phyloP scores from a whole-genome alignment of 2,329 filamentous ascomycete species.

The Fusarium beomiforme region DNA sequence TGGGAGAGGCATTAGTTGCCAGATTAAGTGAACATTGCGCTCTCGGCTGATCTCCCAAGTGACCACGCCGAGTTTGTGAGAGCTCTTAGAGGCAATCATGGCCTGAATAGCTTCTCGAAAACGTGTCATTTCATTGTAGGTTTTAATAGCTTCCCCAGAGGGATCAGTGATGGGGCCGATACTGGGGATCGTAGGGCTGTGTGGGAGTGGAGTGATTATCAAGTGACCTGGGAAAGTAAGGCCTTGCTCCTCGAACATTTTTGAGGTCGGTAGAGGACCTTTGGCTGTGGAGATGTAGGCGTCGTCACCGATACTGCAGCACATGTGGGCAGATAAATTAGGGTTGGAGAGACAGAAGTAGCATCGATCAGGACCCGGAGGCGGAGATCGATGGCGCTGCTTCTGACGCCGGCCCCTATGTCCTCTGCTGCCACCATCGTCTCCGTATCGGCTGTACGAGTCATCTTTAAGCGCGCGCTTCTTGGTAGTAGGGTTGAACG shows the following conservation, averaged over 20 bases:
- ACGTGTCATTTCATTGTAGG: constrained; percentile 82
- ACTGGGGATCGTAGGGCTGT: constrained; percentile 77
- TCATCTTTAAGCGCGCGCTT: constrained; percentile 66
- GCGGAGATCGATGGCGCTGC: constrained; percentile 61
- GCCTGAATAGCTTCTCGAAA: constrained; percentile 81
- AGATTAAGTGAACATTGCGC: constrained; percentile 87
- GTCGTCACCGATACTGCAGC: constrained; percentile 88
- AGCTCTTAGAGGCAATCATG: constrained; percentile 72
- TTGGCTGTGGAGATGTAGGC: constrained; percentile 92
- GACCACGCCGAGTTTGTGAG: constrained; percentile 77
- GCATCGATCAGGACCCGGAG: constrained; percentile 79
- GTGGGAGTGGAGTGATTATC: constrained; percentile 88
- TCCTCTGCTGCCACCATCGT: constrained; percentile 55
- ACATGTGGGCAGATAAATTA: constrained; percentile 84
- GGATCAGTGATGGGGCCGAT: constrained; percentile 67
- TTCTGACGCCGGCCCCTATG: constrained; percentile 57
- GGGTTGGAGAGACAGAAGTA: constrained; percentile 96
- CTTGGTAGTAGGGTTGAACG: constrained; percentile 66
- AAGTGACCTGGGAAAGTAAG: constrained; percentile 85
- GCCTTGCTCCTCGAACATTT: constrained; percentile 71
- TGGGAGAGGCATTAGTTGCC: constrained; percentile 88
- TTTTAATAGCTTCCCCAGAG: constrained; percentile 65
- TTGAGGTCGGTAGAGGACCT: constrained; percentile 79
- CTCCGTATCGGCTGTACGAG: constrained; percentile 65
- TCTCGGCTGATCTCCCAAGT: constrained; percentile 92